Conservation (phyloP, 257 asterid species). For the Solanum clarkiae region DNA sequence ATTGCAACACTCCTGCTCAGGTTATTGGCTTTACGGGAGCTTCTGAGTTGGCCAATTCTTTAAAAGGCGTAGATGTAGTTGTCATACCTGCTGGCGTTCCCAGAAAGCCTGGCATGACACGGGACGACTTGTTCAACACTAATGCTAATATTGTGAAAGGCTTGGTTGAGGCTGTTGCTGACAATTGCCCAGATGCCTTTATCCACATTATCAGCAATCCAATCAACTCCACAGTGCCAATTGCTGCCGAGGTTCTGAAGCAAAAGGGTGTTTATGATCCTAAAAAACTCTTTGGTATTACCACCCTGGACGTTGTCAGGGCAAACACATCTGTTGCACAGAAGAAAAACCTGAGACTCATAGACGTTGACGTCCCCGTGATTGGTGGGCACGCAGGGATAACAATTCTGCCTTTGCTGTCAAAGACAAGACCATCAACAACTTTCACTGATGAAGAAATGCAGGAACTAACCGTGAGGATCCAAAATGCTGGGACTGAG, state of each 20-base stretch:
- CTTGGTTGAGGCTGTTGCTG: slow-evolving; percentile 11
- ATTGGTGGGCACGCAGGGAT: slow-evolving; percentile 11
- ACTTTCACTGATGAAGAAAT: slow-evolving; percentile 3
- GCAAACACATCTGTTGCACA: background rate
- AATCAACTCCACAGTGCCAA: slow-evolving; percentile 8
- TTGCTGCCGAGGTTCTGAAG: slow-evolving; percentile 11
- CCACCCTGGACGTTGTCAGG: slow-evolving; percentile 9
- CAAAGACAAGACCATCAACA: slow-evolving; percentile 7
- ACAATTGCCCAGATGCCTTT: slow-evolving; percentile 10
- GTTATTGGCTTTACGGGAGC: slow-evolving; percentile 12
- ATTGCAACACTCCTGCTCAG: slow-evolving; percentile 11
- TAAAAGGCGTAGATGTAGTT: slow-evolving; percentile 4
- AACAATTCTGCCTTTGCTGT: slow-evolving; percentile 7
- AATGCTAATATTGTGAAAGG: slow-evolving; percentile 11
- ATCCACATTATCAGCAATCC: slow-evolving; percentile 10
- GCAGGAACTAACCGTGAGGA: slow-evolving; percentile 4
- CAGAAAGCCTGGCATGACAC: slow-evolving; percentile 10
- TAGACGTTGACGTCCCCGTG: slow-evolving; percentile 8
- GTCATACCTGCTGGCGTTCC: slow-evolving; percentile 15
- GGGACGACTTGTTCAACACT: slow-evolving; percentile 6
- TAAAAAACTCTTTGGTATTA: slow-evolving; percentile 11
- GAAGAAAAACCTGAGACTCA: slow-evolving; percentile 7
- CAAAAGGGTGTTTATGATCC: slow-evolving; percentile 7
- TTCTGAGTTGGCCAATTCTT: slow-evolving; percentile 4
- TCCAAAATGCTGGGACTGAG: slow-evolving; percentile 12